Base-by-base conservation (phyloP, 306 rosid species). In the Cotoneaster glaucophyllus region DNA sequence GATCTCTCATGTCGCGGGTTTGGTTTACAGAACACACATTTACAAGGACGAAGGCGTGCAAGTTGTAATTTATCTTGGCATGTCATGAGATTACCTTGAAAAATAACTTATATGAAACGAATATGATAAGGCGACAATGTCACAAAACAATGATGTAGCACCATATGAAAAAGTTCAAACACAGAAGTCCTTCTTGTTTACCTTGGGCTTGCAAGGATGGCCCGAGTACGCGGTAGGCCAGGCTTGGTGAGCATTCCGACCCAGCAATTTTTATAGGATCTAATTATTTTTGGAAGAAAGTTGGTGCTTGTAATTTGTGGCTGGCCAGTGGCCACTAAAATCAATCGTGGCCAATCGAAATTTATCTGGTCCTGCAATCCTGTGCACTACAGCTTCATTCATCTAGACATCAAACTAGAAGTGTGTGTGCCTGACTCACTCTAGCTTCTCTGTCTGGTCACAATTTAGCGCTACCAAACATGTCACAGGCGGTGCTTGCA, bases 401-500 rank as follows among this genome's bases (percentile, higher is more conserved):
- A 69, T 52, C 21, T 17, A 11, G 28, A 59, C 26, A 57, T 4
- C 26, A 57, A 12, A 57, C 12, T 7, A 56, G 1, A 14, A 13
- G 32, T 25, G 34, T 13, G 14, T 39, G 24, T 41, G 28, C 62
- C 56, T 70, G 11, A 17, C 58, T 62, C 41, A 8, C 29, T 2
- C 21, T 5, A 13, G 74, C 48, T 69, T 53, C 50, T 77, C 41
- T 56, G 28, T 31, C 81, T 70, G 18, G 15, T 17, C 59, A 67
- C 45, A 13, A 32, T 45, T 67, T 11, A 56, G 71, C 62, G 70
- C 31, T 31, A 19, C 76, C 53, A 73, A 70, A 28, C 29, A 93
- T 93, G 95, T 87, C 98, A 44, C 65, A 78, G 6, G 82, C 88
- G 37, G 85, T 87, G 83, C 87, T 86, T 65, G 93, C 90, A 32